Base-by-base conservation (phyloP, 495 filamentous ascomycete genomes). In the Massariosphaeria phaeospora region DNA sequence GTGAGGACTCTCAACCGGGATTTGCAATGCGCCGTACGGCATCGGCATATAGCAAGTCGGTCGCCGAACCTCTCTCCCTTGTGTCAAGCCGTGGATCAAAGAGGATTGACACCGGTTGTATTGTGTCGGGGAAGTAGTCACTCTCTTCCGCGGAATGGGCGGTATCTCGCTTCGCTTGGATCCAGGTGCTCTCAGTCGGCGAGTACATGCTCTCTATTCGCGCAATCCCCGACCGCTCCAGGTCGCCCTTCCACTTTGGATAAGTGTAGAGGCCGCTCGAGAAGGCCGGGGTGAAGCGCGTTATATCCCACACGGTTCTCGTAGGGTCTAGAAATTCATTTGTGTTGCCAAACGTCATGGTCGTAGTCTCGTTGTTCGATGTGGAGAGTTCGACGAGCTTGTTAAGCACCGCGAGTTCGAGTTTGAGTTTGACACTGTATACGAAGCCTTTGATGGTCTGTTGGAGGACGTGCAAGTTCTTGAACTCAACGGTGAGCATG, bases 391-490 rank as follows among this genome's bases (percentile, higher is more conserved):
- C 62, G 18, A 59, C 41, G 1, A 65, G 54, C 45, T 62, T 49
- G 40, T 52, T 62, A 26, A 62, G 36, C 12, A 62, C 51, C 3
- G 34, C 35, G 30, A 65, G 50, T 31, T 65, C 62, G 13, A 62
- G 38, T 24, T 62, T 57, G 11, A 65, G 59, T 27, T 64, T 64
- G 6, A 64, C 52, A 31, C 53, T 55, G 50, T 62, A 65, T 10
- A 40, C 44, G 24, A 58, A 5, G 13, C 52, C 53, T 29, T 65
- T 65, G 42, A 58, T 27, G 0, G 44, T 55, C 26, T 49, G 48
- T 34, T 65, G 48, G 6, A 58, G 43, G 1, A 51, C 55, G 20
- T 49, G 47, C 1, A 44, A 35, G 45, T 41, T 56, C 9, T 47
- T 24, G 25, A 49, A 65, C 25, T 62, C 52, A 24, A 62, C 17